A percentile compares a stretch with the other conserved stretches of the same genome.
Conservation (phyloP, 805 yeast genomes). For the Hanseniaspora thailandica region DNA sequence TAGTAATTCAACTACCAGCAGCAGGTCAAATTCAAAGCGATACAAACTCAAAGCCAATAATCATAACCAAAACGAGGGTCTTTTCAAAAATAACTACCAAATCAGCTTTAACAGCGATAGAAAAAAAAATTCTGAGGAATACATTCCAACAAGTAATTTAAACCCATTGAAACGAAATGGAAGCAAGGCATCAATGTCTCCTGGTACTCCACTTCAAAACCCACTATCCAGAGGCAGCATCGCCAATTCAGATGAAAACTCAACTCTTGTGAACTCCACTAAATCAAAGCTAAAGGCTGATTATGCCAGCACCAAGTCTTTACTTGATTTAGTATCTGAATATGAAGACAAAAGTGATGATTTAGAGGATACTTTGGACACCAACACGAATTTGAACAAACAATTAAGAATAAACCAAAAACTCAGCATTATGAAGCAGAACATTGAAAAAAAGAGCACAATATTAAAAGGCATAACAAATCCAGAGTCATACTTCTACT, state of each 20-base stretch:
- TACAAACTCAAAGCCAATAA: neutral
- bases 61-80: neutral
- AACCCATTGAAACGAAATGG: neutral
- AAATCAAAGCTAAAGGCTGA: neutral
- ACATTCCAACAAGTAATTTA: neutral
- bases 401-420: constrained; percentile 11
- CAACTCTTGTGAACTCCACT: neutral
- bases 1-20: neutral
- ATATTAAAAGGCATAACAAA: neutral
- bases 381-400: neutral
- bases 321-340: neutral
- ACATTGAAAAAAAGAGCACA: neutral
- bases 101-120: constrained; percentile 8
- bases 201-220: neutral
- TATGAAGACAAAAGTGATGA: neutral
- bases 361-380: too few species aligned
- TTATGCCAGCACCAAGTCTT: neutral
- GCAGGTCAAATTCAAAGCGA: neutral
- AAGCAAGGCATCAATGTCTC: constrained; percentile 6
- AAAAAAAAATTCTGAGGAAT: neutral
- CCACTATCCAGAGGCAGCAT: neutral
- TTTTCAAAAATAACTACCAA: constrained; percentile 11
- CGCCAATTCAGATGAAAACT: neutral
- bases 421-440: neutral
- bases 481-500: constrained; percentile 6